Conservation (phyloP, 2,329 filamentous ascomycete genomes). For the Sporothrix pallida region DNA sequence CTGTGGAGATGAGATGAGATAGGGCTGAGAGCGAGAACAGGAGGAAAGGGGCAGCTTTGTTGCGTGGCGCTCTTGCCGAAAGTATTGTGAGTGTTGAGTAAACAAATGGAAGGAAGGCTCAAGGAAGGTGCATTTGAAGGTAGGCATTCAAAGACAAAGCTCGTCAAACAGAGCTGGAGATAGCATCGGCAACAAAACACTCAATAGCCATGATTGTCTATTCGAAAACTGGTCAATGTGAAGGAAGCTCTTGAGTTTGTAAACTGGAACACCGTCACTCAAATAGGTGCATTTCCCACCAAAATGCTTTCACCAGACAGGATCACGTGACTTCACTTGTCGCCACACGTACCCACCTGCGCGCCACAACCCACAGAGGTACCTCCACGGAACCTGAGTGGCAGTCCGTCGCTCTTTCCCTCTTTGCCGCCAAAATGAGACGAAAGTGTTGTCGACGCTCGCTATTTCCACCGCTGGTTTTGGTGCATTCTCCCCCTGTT, state of each 20-base stretch:
- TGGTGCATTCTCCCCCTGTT: not conserved
- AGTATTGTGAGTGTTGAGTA: not conserved
- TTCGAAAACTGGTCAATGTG: no score
- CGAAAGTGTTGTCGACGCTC: no score
- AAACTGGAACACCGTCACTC: not conserved
- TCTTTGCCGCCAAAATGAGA: not conserved
- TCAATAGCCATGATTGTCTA: no score
- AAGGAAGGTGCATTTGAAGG: not conserved
- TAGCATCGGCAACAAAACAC: no score
- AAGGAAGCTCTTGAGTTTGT: not conserved
- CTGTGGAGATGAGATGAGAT: not conserved
- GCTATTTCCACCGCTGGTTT: no score
- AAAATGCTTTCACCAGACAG: not conserved
- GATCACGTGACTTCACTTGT: not conserved
- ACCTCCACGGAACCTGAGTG: conserved; percentile 16
- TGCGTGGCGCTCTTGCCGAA: not conserved
- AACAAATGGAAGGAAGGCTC: not conserved
- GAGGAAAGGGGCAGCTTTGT: not conserved
- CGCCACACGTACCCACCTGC: conserved; percentile 22
- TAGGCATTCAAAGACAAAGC: no score
- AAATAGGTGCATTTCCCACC: not conserved
- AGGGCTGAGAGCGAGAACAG: not conserved
- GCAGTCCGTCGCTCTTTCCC: not conserved
- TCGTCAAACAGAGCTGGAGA: no score
- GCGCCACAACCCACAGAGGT: conserved; percentile 8